These are phyloP conservation scores for Parsonsia alboflavescens DNA, from an alignment of 257 asterid genomes.

Conservation along the genomic window DNA sequence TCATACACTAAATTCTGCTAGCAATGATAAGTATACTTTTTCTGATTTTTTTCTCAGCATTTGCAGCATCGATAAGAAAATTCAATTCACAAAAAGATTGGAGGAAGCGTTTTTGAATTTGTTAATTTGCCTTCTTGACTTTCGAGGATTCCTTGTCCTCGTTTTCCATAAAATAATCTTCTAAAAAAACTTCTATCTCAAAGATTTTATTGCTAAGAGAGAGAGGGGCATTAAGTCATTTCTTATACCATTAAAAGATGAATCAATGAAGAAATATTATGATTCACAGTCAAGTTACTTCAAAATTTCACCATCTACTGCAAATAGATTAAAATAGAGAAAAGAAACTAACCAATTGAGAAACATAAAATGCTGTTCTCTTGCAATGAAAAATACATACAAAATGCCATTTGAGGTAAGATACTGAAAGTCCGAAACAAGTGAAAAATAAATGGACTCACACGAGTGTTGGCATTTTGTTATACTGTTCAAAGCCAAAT, in stretches of 20 bases:
- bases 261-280: background rate
- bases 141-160: background rate
- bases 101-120: background rate
- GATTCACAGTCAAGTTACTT: background rate
- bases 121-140: background rate
- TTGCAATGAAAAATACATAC: background rate
- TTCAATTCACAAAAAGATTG: background rate
- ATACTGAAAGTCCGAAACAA: background rate
- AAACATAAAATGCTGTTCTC: background rate
- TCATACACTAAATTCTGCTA: background rate
- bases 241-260: background rate
- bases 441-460: conserved; percentile 31
- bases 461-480: conserved; percentile 86
- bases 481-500: conserved; percentile 70
- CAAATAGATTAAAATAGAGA: background rate
- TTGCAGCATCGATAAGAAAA: background rate
- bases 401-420: background rate
- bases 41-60: background rate
- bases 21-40: background rate
- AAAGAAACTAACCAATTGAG: background rate
- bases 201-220: background rate
- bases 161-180: too few species aligned
- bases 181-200: background rate
- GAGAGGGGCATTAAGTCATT: background rate
- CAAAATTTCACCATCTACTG: background rate